Percentiles rank a stretch among this genome's conserved stretches.
Evolutionary conservation across 306 rosid genomes (phyloP).

Genomic region (Begonia peltatifolia): DNA sequence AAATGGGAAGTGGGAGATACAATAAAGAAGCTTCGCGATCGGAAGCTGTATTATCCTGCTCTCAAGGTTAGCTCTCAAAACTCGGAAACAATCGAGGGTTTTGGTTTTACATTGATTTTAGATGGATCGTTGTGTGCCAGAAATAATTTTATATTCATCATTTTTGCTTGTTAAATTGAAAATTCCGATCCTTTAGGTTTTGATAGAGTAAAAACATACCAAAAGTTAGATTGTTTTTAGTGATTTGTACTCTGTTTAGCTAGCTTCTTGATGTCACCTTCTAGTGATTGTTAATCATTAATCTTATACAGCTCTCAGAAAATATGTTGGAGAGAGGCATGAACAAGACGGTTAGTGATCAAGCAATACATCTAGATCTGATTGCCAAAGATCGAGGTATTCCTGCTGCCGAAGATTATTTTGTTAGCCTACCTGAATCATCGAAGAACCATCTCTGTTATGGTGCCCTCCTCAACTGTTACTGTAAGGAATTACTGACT

Average conservation of each 20-base stretch:
- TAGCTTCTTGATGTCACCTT: no score
- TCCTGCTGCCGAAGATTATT: conserved; percentile 62
- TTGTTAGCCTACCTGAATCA: conserved; percentile 61
- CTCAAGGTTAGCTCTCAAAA: conserved; percentile 40
- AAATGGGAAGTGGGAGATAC: conserved; percentile 93
- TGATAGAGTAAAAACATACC: no score
- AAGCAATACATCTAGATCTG: conserved; percentile 78
- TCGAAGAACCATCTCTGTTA: conserved; percentile 67
- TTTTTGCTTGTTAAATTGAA: no score
- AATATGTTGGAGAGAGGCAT: conserved; percentile 61
- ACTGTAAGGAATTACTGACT: conserved; percentile 76
- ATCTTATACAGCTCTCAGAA: conserved; percentile 50
- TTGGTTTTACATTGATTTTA: no score
- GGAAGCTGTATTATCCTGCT: conserved; percentile 63
- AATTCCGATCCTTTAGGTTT: no score
- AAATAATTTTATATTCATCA: no score
- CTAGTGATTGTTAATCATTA: not conserved
- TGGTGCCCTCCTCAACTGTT: conserved; percentile 78
- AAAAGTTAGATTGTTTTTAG: no score
- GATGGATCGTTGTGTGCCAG: no score
- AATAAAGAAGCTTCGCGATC: conserved; percentile 66
- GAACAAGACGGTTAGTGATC: conserved; percentile 74
- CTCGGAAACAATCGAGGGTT: not conserved
- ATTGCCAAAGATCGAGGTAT: conserved; percentile 62
- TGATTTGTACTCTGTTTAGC: no score